Conservation (phyloP, 1,139 yeast genomes). For the Candida tetrigidarum region DNA sequence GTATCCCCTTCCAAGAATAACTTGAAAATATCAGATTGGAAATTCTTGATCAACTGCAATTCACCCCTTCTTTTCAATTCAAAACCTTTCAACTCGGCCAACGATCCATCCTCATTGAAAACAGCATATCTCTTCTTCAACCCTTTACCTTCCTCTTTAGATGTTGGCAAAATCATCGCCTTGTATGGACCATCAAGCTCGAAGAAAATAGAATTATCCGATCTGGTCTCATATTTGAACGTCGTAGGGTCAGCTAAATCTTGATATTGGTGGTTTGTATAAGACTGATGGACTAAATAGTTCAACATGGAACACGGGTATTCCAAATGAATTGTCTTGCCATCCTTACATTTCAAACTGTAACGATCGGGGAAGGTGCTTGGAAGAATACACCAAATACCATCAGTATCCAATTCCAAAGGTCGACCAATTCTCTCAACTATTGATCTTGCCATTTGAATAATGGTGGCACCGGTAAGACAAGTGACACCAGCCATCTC, state of each 20-base stretch:
- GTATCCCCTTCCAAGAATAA: slow-evolving; percentile 85
- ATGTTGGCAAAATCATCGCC: slow-evolving; percentile 97
- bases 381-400: slow-evolving; percentile 99
- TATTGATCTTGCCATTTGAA: slow-evolving; percentile 92
- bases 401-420: slow-evolving; percentile 96
- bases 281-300: slow-evolving; percentile 85
- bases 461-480: slow-evolving; percentile 95
- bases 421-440: slow-evolving; percentile 98
- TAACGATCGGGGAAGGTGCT: slow-evolving; percentile 91
- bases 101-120: slow-evolving; percentile 89
- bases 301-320: slow-evolving; percentile 98
- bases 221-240: slow-evolving; percentile 71
- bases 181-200: slow-evolving; percentile 99
- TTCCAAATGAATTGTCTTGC: slow-evolving; percentile 76
- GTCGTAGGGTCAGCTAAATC: slow-evolving; percentile 72
- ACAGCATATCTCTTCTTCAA: slow-evolving; percentile 97
- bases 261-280: slow-evolving; percentile 95
- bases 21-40: slow-evolving; percentile 93
- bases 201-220: slow-evolving; percentile 95
- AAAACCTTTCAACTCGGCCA: slow-evolving; percentile 96
- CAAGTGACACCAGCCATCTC: slow-evolving; percentile 99
- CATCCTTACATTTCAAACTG: slow-evolving; percentile 70
- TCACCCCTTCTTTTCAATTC: slow-evolving; percentile 98
- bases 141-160: slow-evolving; percentile 97
- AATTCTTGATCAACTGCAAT: slow-evolving; percentile 87